Conservation (phyloP, 805 yeast species). For the Tetrapisispora taiwanensis region DNA sequence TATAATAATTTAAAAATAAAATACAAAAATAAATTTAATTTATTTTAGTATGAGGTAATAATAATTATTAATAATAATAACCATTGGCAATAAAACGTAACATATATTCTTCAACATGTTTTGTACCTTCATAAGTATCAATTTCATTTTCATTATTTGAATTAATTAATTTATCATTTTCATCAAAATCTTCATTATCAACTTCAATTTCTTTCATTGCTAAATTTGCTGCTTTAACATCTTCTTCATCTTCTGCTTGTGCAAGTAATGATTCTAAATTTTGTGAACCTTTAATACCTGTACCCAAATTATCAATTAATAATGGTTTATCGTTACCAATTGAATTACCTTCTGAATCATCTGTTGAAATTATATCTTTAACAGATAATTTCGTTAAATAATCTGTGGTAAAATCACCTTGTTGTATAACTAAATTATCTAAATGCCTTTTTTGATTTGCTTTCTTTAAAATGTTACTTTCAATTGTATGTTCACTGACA, state of each 20-base stretch:
- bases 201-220: slow-evolving; percentile 75
- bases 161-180: slow-evolving; percentile 2
- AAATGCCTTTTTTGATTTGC: slow-evolving; percentile 91
- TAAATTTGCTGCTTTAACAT: slow-evolving; percentile 75
- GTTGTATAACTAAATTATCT: slow-evolving; percentile 92
- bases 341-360: slow-evolving; percentile 22
- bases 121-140: slow-evolving; percentile 44
- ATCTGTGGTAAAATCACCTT: slow-evolving; percentile 96
- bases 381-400: slow-evolving; percentile 84
- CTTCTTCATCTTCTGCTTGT: slow-evolving; percentile 92
- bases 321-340: slow-evolving; percentile 32
- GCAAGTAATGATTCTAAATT: slow-evolving; percentile 57
- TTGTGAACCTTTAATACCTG: slow-evolving; percentile 30
- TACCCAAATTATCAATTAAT: slow-evolving; percentile 17
- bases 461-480: slow-evolving; percentile 83
- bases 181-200: slow-evolving; percentile 80
- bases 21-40: too few relatives aligned
- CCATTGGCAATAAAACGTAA: slow-evolving; percentile 82
- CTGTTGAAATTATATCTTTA: slow-evolving; percentile 65
- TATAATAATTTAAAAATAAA: too few relatives aligned
- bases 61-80: slow-evolving; percentile 22
- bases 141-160: slow-evolving; percentile 6
- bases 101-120: slow-evolving; percentile 95
- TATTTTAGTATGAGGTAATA: too few relatives aligned
- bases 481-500: slow-evolving; percentile 93